Base-by-base conservation (phyloP, 495 filamentous ascomycete species). In the Oidiodendron maius region DNA sequence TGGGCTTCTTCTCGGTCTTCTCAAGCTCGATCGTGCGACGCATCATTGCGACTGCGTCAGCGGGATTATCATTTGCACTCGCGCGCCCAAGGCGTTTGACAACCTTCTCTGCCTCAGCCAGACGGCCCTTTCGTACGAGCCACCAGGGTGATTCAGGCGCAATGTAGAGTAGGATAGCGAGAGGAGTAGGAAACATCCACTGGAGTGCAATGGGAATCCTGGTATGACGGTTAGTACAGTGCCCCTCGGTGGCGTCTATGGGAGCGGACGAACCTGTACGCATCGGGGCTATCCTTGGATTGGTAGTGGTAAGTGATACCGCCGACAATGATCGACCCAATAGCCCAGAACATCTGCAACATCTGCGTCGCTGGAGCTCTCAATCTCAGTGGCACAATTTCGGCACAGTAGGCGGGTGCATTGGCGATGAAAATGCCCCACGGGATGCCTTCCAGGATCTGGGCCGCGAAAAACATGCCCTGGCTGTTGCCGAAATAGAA, bases 261-360 rank as follows among this genome's bases (percentile, higher is more conserved):
- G 15, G 71, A 70, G 44, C 32, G 42, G 13, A 53, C 50, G 21
- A 22, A 53, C 50, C 26, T 53, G 44, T 43, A 53, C 3, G 51
- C 51, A 2, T 11, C 28, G 6, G 44, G 16, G 38, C 39, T n/a
- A 38, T 13, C n/a, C 17, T 21, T 26, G 22, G 18, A 10, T 4
- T 53, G 8, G 18, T 48, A 53, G 15, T 16, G 13, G 39, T 64
- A 54, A 9, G 74, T 64, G 9, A 85, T 78, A 34, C 75, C 83
- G 21, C 76, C 65, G 16, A 76, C 77, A 52, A 87, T 80, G 53
- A 86, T 68, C 51, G 83, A 21, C 13, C 83, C 83, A 30, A 87
- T 69, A 10, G 80, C 80, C 82, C 82, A 87, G 63, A 81, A 84
- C 62, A 84, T 76, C 59, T 86, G 85, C 61, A 56, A 20, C 30